These are phyloP conservation scores for Furcasterigmium furcatum DNA, from an alignment of 2,329 filamentous ascomycete species.

Conservation along the genomic window DNA sequence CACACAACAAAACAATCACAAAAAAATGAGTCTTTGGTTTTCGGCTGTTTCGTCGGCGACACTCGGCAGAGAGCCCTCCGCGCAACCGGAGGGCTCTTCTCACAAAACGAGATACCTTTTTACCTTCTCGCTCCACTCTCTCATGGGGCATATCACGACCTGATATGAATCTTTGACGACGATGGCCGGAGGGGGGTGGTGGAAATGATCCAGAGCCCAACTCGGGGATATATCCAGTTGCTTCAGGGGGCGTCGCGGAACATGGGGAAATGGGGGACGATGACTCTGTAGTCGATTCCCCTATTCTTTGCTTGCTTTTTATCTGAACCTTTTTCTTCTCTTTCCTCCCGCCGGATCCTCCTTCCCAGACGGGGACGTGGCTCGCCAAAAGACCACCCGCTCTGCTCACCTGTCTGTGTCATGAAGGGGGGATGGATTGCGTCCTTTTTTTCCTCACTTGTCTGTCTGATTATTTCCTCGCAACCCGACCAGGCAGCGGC, in stretches of 20 bases:
- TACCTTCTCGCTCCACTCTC: background rate
- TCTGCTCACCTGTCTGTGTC: no score
- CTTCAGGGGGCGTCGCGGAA: background rate
- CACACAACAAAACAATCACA: slow-evolving; percentile 4
- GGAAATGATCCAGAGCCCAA: background rate
- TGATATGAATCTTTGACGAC: slow-evolving; percentile 1
- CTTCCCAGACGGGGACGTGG: no score
- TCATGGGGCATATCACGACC: slow-evolving; percentile 10
- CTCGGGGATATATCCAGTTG: slow-evolving; percentile 1
- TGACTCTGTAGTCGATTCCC: slow-evolving; percentile 10
- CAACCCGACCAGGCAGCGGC: background rate
- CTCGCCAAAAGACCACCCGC: no score
- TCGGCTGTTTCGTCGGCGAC: background rate
- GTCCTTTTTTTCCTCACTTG: no score
- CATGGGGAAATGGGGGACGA: slow-evolving; percentile 1
- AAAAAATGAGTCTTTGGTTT: slow-evolving; percentile 1
- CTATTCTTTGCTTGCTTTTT: slow-evolving; percentile 8
- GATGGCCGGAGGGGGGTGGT: background rate
- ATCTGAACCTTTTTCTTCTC: background rate
- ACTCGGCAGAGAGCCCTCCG: background rate
- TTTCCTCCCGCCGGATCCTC: background rate
- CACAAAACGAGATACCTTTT: no score
- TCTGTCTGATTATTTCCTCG: no score
- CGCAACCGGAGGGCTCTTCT: slow-evolving; percentile 9
- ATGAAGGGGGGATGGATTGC: no score